phyloP scores from a whole-genome alignment of 352 stramenopile genomes.

The Globisporangium iwayamae region DNA sequence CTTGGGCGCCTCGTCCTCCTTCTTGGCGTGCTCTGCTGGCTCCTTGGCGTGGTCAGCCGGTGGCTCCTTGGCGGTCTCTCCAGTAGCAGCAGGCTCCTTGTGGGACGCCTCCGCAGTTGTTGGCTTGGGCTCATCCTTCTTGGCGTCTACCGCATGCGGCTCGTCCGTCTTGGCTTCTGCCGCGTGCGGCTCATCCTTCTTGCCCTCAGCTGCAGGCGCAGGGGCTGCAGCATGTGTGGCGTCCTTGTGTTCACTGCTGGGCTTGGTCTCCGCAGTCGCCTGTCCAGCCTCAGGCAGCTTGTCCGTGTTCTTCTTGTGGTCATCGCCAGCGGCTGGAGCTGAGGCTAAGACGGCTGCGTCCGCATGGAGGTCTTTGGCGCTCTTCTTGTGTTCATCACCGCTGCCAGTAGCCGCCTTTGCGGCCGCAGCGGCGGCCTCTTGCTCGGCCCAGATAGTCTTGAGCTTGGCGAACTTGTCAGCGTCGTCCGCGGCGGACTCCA shows the following conservation, averaged over 20 bases:
- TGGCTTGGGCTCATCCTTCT: constrained; percentile 11
- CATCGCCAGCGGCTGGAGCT: constrained; percentile 5
- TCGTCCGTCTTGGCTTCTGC: constrained; percentile 8
- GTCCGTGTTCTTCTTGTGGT: neutral
- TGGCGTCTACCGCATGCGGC: neutral
- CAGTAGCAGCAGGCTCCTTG: constrained; percentile 4
- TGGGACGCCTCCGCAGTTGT: neutral
- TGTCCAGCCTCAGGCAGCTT: neutral
- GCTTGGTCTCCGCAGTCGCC: neutral
- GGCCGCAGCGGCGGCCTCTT: constrained; percentile 13
- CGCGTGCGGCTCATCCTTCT: neutral
- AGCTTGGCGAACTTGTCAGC: constrained; percentile 71
- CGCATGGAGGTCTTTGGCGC: constrained; percentile 30
- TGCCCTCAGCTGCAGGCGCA: constrained; percentile 9
- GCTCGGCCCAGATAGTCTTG: constrained; percentile 55
- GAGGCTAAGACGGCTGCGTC: neutral
- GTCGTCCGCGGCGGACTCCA: constrained; percentile 56
- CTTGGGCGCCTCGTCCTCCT: neutral
- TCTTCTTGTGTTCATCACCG: constrained; percentile 29
- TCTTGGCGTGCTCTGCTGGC: constrained; percentile 1
- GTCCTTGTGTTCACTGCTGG: neutral
- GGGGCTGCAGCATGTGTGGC: neutral
- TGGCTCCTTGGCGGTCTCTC: constrained; percentile 2
- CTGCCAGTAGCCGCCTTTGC: neutral
- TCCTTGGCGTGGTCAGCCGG: neutral